Evolutionary conservation across 306 rosid genomes (phyloP), one percentile per base, ranked within the genome.

Genomic region (Cucurbita argyrosperma): DNA sequence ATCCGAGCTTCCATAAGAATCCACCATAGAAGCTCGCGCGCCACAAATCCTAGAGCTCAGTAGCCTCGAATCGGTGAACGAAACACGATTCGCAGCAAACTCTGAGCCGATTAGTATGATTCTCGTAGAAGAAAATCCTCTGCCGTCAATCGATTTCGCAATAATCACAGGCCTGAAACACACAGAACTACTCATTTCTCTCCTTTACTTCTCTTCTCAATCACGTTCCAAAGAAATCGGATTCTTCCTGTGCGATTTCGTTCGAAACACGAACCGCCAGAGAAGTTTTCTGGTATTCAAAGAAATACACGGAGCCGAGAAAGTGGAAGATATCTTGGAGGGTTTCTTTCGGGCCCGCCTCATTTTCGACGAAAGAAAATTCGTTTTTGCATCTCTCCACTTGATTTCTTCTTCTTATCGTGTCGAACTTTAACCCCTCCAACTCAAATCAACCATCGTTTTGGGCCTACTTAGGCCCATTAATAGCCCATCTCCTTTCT

Each of bases 1-100:
- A 85, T 84, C 86, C 57, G 99, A 90, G 72, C 82, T 78, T 74
- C 75, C 87, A 39, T 74, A 72, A n/a, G 98, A 94, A 45, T 89
- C 92, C 49, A 91, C 86, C 82, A 74, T 81, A 10, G 96, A 91
- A 75, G 88, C 95, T 42, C 92, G 90, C 62, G 88, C 61, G 47
- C 80, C 76, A 35, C 69, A 72, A 80, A 75, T 68, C 82, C 83
- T 80, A 51, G 56, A 57, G 74, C 57, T 62, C 12, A 64, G 13
- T 42, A 57, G 67, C 79, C 61, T 80, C 68, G 84, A 30, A 58
- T 37, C 65, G 37, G 65, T 42, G n/a, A 38, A 50, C 61, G n/a
- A 26, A 56, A 76, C 77, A 47, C 54, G 71, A 50, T 76, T 74
- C 19, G 79, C 71, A 57, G 69, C 35, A 23, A 67, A 39, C 67